phyloP scores from a whole-genome alignment of 116 monocot species.

The Posidonia oceanica region DNA sequence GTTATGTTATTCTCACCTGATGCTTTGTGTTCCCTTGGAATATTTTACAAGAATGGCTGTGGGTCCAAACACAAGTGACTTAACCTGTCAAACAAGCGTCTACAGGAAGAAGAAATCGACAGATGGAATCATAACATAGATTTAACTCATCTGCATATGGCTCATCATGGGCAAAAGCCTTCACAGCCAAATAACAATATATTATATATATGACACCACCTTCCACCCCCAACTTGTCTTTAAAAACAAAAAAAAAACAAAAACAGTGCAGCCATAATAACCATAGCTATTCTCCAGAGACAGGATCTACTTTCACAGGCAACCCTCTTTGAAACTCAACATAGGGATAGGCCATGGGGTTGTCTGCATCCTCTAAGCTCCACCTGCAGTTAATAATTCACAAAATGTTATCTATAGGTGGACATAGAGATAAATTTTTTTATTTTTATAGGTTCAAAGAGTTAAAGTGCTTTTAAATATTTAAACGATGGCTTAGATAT shows the following conservation, averaged over 20 bases:
- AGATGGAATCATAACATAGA: neutral
- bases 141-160: neutral
- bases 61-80: neutral
- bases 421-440: no score
- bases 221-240: neutral
- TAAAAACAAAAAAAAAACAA: neutral
- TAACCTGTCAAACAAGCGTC: no score
- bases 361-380: constrained; percentile 39
- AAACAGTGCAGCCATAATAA: neutral
- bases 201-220: neutral
- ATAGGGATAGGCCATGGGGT: constrained; percentile 63
- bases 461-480: no score
- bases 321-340: constrained; percentile 62
- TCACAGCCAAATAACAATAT: neutral
- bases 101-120: neutral
- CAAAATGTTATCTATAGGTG: no score
- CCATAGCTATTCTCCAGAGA: constrained; percentile 3
- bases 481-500: no score
- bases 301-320: constrained; percentile 36
- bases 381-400: constrained; percentile 26
- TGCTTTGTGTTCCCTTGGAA: no score
- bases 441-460: no score
- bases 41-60: no score
- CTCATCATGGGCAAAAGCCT: constrained; percentile 4
- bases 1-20: constrained; percentile 5